A percentile compares a stretch with the other conserved stretches of the same genome.
These are phyloP conservation scores for Calvatia gigantea DNA, from an alignment of 768 basidiomycete genomes.

Conservation along the genomic window DNA sequence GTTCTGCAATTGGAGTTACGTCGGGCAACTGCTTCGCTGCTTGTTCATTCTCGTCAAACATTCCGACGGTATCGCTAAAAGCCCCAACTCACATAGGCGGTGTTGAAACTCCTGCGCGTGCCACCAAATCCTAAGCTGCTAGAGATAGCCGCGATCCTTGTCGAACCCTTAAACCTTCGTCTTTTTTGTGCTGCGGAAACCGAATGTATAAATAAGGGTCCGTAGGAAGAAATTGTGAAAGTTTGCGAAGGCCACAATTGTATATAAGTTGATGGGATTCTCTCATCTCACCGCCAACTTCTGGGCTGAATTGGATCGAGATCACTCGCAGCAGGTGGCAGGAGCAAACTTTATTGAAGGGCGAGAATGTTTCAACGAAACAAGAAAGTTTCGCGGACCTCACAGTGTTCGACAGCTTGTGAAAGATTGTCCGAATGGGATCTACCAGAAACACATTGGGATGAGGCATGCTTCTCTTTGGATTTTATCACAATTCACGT, in stretches of 20 bases:
- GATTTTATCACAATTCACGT: too few species aligned
- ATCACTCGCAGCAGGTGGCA: not conserved
- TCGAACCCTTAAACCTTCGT: too few species aligned
- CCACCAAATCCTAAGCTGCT: not conserved
- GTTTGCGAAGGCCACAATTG: too few species aligned
- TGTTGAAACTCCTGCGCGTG: not conserved
- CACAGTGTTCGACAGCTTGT: constrained; percentile 5
- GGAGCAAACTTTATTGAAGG: not conserved
- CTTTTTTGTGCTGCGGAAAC: too few species aligned
- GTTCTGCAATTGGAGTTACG: not conserved
- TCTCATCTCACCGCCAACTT: too few species aligned
- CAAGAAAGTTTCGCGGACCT: not conserved
- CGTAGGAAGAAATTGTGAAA: too few species aligned
- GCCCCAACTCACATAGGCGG: not conserved
- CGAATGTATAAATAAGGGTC: too few species aligned
- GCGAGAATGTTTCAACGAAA: not conserved
- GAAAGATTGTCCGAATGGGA: constrained; percentile 4
- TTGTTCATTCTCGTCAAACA: not conserved
- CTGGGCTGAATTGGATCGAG: too few species aligned
- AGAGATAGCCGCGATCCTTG: not conserved
- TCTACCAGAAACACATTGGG: not conserved
- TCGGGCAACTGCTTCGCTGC: not conserved
- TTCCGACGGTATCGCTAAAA: not conserved
- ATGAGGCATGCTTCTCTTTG: too few species aligned
- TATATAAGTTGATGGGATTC: too few species aligned